A percentile compares a stretch with the other conserved stretches of the same genome.
Conservation (phyloP, 2,329 filamentous ascomycete species). For the Colletotrichum noveboracense region DNA sequence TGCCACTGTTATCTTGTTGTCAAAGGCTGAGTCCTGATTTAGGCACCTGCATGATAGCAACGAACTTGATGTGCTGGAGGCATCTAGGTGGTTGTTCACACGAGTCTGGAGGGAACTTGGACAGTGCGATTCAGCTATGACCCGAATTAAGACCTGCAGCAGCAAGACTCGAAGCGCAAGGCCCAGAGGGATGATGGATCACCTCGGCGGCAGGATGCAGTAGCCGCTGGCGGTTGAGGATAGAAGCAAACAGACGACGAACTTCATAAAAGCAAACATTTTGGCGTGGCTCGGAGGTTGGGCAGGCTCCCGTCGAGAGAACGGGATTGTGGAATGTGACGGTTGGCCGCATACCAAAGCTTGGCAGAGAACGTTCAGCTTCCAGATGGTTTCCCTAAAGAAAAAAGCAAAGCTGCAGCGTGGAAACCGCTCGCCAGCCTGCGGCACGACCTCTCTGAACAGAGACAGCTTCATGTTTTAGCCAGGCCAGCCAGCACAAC, state of each 20-base stretch:
- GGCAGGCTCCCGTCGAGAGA: not conserved
- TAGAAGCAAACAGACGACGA: not conserved
- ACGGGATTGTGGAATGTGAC: not conserved
- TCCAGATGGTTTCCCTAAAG: not conserved
- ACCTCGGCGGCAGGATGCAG: constrained; percentile 5
- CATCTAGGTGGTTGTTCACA: not conserved
- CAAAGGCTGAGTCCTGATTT: not conserved
- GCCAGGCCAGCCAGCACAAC: not conserved
- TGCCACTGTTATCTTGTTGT: not conserved
- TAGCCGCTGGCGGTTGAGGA: not conserved
- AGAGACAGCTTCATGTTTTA: not conserved
- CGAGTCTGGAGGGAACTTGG: not conserved
- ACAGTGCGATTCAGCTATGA: not conserved
- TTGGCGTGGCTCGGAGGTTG: not conserved
- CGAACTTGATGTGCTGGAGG: not conserved
- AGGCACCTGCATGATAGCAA: not conserved
- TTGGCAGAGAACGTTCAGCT: not conserved
- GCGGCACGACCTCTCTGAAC: not conserved
- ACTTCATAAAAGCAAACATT: constrained; percentile 2
- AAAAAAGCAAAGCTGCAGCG: not conserved
- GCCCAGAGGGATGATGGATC: not conserved
- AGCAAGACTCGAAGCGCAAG: not conserved
- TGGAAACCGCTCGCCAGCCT: not conserved
- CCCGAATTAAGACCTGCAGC: not conserved
- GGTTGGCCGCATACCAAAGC: not conserved